Percentiles rank a stretch among this genome's conserved stretches.
Evolutionary conservation across 768 basidiomycete species (phyloP).

Genomic region (Grammothele lineata): DNA sequence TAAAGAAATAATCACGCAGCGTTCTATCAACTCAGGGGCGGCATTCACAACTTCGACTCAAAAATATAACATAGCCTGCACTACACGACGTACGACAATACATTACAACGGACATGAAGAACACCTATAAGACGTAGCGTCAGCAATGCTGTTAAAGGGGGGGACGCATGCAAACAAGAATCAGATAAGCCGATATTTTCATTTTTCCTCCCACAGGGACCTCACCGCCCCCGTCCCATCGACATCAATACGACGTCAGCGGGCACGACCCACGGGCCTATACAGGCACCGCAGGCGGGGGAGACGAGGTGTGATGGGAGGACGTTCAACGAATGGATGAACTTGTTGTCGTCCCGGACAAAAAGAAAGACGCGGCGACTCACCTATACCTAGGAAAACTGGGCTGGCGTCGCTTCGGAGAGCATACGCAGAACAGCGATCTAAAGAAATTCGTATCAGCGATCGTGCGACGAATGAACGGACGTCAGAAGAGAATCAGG

Average conservation of each 20-base stretch:
- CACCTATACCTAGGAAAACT: no score
- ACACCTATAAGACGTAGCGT: no score
- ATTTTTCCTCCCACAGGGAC: constrained; percentile 16
- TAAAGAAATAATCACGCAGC: no score
- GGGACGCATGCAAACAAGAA: not conserved
- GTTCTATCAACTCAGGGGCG: no score
- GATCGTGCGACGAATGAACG: not conserved
- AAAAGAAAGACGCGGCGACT: constrained; percentile 5
- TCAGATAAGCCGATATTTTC: constrained; percentile 23
- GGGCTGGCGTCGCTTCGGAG: no score
- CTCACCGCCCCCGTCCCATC: constrained; percentile 32
- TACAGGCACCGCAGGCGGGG: constrained; percentile 33
- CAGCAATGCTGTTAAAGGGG: no score
- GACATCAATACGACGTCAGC: constrained; percentile 46
- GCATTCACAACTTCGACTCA: no score
- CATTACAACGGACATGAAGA: no score
- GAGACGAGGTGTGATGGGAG: constrained; percentile 27
- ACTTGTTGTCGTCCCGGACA: constrained; percentile 65
- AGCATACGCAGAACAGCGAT: no score
- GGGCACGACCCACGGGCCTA: constrained; percentile 32
- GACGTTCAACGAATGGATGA: constrained; percentile 82
- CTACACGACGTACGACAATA: no score
- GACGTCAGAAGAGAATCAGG: constrained; percentile 36
- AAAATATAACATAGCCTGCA: no score
- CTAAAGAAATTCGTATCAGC: constrained; percentile 1